phyloP scores from a whole-genome alignment of 1,284 basidiomycete species.

The Tylopilus orsonianus region DNA sequence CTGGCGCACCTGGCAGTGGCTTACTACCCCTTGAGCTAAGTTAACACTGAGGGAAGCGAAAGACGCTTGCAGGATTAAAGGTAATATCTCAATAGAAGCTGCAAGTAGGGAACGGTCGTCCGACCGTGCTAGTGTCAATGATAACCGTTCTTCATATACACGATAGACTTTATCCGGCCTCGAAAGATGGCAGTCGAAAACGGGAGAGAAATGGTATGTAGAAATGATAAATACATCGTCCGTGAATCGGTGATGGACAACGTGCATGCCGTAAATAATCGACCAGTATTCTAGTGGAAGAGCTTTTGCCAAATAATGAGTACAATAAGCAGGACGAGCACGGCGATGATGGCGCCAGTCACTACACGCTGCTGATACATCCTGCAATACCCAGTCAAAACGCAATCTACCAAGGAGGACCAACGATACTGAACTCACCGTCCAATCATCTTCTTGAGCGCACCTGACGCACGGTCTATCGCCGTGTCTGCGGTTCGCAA shows the following conservation, averaged over 20 bases:
- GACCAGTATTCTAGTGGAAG: conserved; percentile 31
- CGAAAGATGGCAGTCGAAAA: conserved; percentile 1
- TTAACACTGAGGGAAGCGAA: conserved; percentile 50
- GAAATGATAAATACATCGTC: conserved; percentile 34
- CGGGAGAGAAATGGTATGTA: conserved; percentile 19
- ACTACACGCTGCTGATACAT: conserved; percentile 82
- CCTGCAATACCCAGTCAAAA: conserved; percentile 43
- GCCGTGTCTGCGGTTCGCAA: conserved; percentile 68
- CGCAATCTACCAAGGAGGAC: conserved; percentile 4
- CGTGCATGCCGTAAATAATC: conserved; percentile 14
- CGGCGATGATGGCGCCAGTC: conserved; percentile 65
- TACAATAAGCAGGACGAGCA: conserved; percentile 68
- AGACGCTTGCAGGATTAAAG: conserved; percentile 45
- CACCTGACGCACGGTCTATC: conserved; percentile 72
- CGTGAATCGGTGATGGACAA: conserved; percentile 11
- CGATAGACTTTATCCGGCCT: neutral
- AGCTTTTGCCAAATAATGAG: conserved; percentile 76
- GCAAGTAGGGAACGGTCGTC: conserved; percentile 48
- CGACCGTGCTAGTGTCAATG: neutral
- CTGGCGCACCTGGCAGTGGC: conserved; percentile 63
- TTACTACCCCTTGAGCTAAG: too few species aligned
- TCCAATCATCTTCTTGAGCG: conserved; percentile 75
- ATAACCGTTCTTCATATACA: conserved; percentile 14
- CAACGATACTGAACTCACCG: conserved; percentile 45
- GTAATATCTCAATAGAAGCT: too few species aligned